These are phyloP conservation scores for Mitragyna speciosa DNA, from an alignment of 257 asterid species.

Conservation along the genomic window DNA sequence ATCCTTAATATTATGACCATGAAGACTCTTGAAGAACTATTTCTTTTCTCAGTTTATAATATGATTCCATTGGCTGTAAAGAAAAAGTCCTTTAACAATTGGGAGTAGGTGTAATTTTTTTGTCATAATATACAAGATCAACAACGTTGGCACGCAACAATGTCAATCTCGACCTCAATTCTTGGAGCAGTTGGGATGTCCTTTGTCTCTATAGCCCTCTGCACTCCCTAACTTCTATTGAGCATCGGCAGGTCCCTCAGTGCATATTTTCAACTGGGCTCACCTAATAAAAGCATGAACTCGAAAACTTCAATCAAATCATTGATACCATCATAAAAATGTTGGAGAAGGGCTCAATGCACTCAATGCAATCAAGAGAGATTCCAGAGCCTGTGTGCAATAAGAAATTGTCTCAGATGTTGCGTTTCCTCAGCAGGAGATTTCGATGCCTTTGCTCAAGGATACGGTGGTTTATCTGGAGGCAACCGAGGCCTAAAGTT, in stretches of 20 bases:
- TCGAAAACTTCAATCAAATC: background rate
- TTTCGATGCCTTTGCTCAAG: conserved; percentile 51
- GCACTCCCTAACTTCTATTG: background rate
- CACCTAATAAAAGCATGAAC: background rate
- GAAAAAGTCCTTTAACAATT: conserved; percentile 58
- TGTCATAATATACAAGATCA: conserved; percentile 38
- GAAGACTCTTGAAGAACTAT: conserved; percentile 28
- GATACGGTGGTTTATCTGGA: conserved; percentile 37
- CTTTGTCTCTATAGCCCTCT: conserved; percentile 25
- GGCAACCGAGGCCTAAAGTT: conserved; percentile 53
- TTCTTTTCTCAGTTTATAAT: conserved; percentile 16
- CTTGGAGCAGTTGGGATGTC: conserved; percentile 62
- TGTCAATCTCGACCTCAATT: conserved; percentile 45
- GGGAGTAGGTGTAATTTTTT: conserved; percentile 60
- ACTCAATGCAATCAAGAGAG: conserved; percentile 44
- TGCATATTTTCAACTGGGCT: conserved; percentile 8
- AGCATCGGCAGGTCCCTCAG: background rate
- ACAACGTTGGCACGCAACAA: conserved; percentile 26
- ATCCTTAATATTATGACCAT: conserved; percentile 8
- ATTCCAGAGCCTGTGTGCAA: conserved; percentile 34
- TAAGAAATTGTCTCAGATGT: conserved; percentile 42
- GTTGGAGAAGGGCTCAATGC: conserved; percentile 2
- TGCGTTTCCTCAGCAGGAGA: conserved; percentile 42
- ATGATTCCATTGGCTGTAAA: conserved; percentile 12
- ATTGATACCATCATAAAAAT: background rate